phyloP scores from a whole-genome alignment of 2,329 filamentous ascomycete genomes.

The Rhynchosporium secalis region DNA sequence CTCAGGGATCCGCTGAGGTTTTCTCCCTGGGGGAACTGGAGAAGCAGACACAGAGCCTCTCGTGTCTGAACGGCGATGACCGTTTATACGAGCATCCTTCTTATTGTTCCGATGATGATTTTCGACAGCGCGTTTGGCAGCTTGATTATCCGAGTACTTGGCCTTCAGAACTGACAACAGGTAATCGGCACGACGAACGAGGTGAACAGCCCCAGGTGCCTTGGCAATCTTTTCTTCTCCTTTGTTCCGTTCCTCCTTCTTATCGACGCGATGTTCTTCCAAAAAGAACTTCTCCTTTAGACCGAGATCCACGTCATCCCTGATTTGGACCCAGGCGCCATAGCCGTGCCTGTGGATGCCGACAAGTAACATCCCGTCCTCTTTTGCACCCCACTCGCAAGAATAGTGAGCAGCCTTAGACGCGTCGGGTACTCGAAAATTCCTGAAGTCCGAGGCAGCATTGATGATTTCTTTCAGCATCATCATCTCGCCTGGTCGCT shows the following conservation, averaged over 20 bases:
- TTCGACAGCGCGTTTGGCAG: conserved; percentile 77
- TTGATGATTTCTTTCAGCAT: conserved; percentile 74
- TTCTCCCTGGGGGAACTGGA: conserved; percentile 59
- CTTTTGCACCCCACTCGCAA: conserved; percentile 86
- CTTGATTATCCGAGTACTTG: conserved; percentile 75
- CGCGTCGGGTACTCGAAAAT: conserved; percentile 86
- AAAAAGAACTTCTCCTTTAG: conserved; percentile 91
- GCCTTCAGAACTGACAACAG: conserved; percentile 90
- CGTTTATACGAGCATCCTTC: conserved; percentile 58
- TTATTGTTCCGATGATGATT: conserved; percentile 96
- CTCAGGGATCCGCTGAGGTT: conserved; percentile 43
- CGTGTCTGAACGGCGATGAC: conserved; percentile 60
- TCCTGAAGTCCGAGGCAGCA: conserved; percentile 68
- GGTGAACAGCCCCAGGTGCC: conserved; percentile 93
- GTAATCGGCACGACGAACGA: conserved; percentile 93
- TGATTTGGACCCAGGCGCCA: conserved; percentile 91
- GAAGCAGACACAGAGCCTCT: conserved; percentile 67
- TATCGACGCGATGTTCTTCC: conserved; percentile 96
- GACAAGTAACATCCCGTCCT: conserved; percentile 95
- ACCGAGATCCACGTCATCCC: conserved; percentile 84
- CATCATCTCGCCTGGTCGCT: conserved; percentile 85
- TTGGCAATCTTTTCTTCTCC: conserved; percentile 71
- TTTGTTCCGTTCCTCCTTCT: conserved; percentile 88
- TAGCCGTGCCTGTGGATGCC: conserved; percentile 93
- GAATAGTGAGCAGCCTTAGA: conserved; percentile 90